Base-by-base conservation (phyloP, 805 yeast genomes). In the Zygoascus ofunaensis region DNA sequence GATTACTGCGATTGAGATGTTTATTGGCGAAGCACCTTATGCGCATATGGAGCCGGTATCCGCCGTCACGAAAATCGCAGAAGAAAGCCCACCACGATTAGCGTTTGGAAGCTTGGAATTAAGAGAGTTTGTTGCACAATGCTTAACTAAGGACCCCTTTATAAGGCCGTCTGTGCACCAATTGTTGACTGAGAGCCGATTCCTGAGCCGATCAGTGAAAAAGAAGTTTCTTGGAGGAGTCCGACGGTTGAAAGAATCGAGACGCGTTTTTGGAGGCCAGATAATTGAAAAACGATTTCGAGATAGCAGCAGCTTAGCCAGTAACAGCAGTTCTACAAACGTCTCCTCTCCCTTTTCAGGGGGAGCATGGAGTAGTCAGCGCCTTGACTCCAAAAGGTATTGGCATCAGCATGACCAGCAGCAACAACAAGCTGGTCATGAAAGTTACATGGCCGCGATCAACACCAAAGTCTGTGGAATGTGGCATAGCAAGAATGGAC, bases 1-100 rank as follows among this genome's bases (percentile, higher is more conserved):
- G 0, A 90, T 92, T 42, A 89, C 97, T 0, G 78, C 85, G 1
- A 82, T 85, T 55, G 98, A 92, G 63, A 66, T 92, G 39, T 72
- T 83, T 1, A 77, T 79, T 2, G 97, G 97, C 0, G 63, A 70
- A 7, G 95, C 96, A 0, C 98, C 98, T 0, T 68, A 77, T 44
- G 64, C 85, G 0, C 76, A 80, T 21, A 69, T 74, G 44, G 84
- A 81, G 43, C 94, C 96, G 12, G 73, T 82, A 77, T 79, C 81
- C 51, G 86, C 84, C 0, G 67, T 90, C 53, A 73, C 79, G 54
- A 73, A 74, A 39, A 84, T 87, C 37, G 90, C 89, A 12, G 71
- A 72, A 36, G 63, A 70, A 19, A 72, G 74, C 5, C 76, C 94
- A 0, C 95, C 95, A 8, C 28, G 34, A 22, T 41, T 48, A 35